Evolutionary conservation across 805 yeast genomes (phyloP).

Genomic region (Sugiyamaella valdiviana): DNA sequence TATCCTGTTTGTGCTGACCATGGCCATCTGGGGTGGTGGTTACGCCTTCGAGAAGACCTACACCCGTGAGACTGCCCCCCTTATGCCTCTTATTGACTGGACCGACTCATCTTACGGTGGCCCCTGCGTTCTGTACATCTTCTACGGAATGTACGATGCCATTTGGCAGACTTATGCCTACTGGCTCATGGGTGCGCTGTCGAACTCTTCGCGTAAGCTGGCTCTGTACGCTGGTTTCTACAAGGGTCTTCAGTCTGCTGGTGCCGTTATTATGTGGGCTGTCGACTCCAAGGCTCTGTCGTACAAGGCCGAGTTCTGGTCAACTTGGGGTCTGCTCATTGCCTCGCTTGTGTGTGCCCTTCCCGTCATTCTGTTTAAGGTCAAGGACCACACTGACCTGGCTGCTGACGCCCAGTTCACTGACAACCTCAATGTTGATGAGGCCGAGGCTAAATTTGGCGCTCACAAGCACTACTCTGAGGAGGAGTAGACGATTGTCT

Average conservation of each 20-base stretch:
- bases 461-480: neutral
- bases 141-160: constrained; percentile 56
- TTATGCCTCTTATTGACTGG: constrained; percentile 37
- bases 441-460: constrained; percentile 11
- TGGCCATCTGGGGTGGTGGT: constrained; percentile 58
- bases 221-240: constrained; percentile 57
- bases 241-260: constrained; percentile 60
- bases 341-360: constrained; percentile 45
- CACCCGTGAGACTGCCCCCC: constrained; percentile 35
- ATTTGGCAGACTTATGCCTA: constrained; percentile 52
- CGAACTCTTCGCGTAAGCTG: constrained; percentile 50
- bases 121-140: constrained; percentile 56
- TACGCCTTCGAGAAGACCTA: constrained; percentile 40
- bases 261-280: constrained; percentile 57
- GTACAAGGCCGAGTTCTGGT: constrained; percentile 41
- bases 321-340: constrained; percentile 47
- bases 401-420: constrained; percentile 22
- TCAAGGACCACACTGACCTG: constrained; percentile 40
- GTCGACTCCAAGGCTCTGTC: constrained; percentile 39
- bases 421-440: constrained; percentile 14
- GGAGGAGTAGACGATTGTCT: neutral
- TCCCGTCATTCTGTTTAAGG: constrained; percentile 41
- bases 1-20: constrained; percentile 35
- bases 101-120: constrained; percentile 45
- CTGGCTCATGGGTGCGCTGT: constrained; percentile 54